Evolutionary conservation across 371 early-diverging fungal species (phyloP), one percentile per base, ranked within the genome.

Genomic region (Rhizopus sp.): DNA sequence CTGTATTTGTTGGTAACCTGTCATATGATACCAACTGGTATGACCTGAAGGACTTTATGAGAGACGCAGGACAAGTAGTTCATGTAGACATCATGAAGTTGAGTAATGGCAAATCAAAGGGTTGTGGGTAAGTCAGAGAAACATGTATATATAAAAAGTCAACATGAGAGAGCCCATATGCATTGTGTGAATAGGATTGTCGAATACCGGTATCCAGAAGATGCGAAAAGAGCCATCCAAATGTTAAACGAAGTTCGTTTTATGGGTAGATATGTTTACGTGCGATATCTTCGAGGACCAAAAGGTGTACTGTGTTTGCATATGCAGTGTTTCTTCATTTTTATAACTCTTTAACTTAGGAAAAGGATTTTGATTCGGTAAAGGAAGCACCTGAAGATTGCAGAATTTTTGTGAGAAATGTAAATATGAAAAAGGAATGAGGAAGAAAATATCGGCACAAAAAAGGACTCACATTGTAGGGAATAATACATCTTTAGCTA

Each of bases 211-310:
- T 84, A 80, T 10, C 75, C 89, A 3, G 93, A 92, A 56, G 93
- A 92, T 52, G 93, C 93, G 9, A 80, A 88, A 62, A 66, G 84
- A 16, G 93, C 94, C 1, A 94, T 94, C 68, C 78, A 81, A 32
- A 84, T 80, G 44, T 68, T 92, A 54, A 84, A 87, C 61, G 86
- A 90, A 60, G 80, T 83, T 3, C 77, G 78, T 3, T 77, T 93
- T 50, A 85, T 91, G 83, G 91, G 91, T 13, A 74, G 94, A 58
- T 86, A 87, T 16, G 84, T 91, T 15, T 91, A 90, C 76, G 78
- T 93, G 38, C 83, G 91, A 10, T 46, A 46, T 23, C 46, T 29
- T 46, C 23, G 57, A 57, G 91, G 91, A 65, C 78, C 77, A 68
- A 38, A 38, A 31, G 16, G 17, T 13, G 37, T 55, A 39, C 12